These are phyloP conservation scores for Calamus simplicifolius DNA, from an alignment of 176 grass and related monocot genomes.

Conservation along the genomic window DNA sequence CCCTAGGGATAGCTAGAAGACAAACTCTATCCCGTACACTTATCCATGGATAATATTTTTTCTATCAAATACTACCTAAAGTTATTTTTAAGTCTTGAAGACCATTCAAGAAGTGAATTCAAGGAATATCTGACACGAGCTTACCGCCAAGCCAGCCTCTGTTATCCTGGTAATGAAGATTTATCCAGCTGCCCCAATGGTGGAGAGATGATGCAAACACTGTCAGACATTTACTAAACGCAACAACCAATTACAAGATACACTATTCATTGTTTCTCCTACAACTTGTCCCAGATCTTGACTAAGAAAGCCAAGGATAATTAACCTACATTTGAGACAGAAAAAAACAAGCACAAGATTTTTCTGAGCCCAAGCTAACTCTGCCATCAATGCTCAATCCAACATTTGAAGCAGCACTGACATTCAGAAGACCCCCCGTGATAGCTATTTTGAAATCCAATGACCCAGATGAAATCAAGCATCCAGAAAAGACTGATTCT, in stretches of 20 bases:
- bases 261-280: too few relatives aligned
- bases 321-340: constrained; percentile 62
- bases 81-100: too few relatives aligned
- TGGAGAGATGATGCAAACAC: neutral
- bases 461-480: constrained; percentile 19
- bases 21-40: too few relatives aligned
- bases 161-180: constrained; percentile 80
- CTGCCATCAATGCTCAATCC: constrained; percentile 14
- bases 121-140: neutral
- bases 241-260: too few relatives aligned
- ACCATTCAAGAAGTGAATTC: neutral
- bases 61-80: too few relatives aligned
- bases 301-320: neutral
- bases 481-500: constrained; percentile 24
- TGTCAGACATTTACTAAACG: constrained; percentile 9
- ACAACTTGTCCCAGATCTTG: neutral
- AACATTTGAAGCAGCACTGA: constrained; percentile 10
- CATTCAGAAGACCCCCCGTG: constrained; percentile 14
- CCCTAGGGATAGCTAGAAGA: too few relatives aligned
- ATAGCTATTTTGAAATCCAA: constrained; percentile 5
- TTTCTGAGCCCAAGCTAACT: constrained; percentile 10
- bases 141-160: constrained; percentile 76
- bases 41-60: too few relatives aligned
- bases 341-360: constrained; percentile 70
- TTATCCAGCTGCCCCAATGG: constrained; percentile 46